Evolutionary conservation across 371 early-diverging fungal species (phyloP), one percentile per base, ranked within the genome.

Genomic region (Lichtheimia hyalospora): DNA sequence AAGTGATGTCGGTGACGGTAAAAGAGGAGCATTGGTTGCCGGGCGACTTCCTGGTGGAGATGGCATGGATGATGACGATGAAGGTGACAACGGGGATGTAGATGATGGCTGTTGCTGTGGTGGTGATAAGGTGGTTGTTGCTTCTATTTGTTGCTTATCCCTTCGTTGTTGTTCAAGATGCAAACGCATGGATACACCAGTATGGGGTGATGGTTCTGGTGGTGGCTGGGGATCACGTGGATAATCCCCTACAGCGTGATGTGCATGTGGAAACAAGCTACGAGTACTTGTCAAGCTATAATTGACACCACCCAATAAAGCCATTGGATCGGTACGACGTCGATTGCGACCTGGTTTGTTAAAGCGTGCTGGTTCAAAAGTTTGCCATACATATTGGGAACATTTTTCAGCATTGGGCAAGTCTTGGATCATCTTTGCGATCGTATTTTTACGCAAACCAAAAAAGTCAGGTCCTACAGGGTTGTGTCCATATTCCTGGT

Each of bases 401-500:
- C 95, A 95, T 64, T 83, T 78, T 10, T 85, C 77, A 13, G 90
- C 91, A 57, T 88, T 84, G 0, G 93, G 94, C 44, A 96, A 67
- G 53, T 93, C 95, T 69, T 96, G 96, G 28, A 96, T 92, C 86
- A 93, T 86, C 70, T 89, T 92, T 25, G 90, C 86, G 59, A 96
- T 91, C 0, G 93, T 92, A 14, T 92, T 92, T 52, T 93, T 89
- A 20, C 95, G 82, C 52, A 96, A 84, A 0, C 96, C 97, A 79
- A 91, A 96, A 66, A 89, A 94, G 59, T 96, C 97, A 0, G 96
- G 95, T 0, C 97, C 97, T 0, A 91, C 91, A 2, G 92, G 91
- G 40, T 91, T 89, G 54, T 91, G 91, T 12, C 90, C 88, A 66
- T 90, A 89, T 54, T 89, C 90, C 39, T 87, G 84, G 51, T 92